Conservation (phyloP, 441 rosid species). For the Erodium moschatum region DNA sequence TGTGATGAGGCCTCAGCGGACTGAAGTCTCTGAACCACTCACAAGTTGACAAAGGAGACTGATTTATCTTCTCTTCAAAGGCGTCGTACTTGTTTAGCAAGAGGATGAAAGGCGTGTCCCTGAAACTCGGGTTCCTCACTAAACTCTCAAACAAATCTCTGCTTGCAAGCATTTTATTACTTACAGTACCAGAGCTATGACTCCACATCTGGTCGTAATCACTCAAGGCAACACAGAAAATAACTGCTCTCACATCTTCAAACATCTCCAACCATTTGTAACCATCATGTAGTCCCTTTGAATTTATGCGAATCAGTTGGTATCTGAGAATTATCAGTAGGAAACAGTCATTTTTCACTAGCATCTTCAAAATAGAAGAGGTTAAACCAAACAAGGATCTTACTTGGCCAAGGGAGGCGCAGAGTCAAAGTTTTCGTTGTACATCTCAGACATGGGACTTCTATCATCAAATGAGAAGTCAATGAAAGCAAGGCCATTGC, state of each 20-base stretch:
- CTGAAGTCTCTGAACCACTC: constrained; percentile 89
- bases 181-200: constrained; percentile 43
- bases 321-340: constrained; percentile 36
- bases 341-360: neutral
- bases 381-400: neutral
- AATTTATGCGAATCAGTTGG: constrained; percentile 66
- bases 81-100: constrained; percentile 86
- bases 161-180: constrained; percentile 83
- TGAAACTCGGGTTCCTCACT: constrained; percentile 80
- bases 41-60: constrained; percentile 51
- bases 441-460: constrained; percentile 84
- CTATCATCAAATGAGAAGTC: constrained; percentile 83
- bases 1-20: constrained; percentile 57
- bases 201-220: constrained; percentile 69
- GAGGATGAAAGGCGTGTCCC: constrained; percentile 67
- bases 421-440: constrained; percentile 60
- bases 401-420: constrained; percentile 58
- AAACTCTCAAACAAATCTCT: constrained; percentile 72
- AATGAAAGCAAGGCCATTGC: constrained; percentile 89
- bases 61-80: constrained; percentile 72
- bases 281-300: constrained; percentile 85
- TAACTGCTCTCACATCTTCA: constrained; percentile 74
- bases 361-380: neutral
- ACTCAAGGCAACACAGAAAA: constrained; percentile 77
- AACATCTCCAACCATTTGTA: constrained; percentile 99